These are phyloP conservation scores for Mycena olivaceomarginata DNA, from an alignment of 768 basidiomycete genomes.

Conservation along the genomic window DNA sequence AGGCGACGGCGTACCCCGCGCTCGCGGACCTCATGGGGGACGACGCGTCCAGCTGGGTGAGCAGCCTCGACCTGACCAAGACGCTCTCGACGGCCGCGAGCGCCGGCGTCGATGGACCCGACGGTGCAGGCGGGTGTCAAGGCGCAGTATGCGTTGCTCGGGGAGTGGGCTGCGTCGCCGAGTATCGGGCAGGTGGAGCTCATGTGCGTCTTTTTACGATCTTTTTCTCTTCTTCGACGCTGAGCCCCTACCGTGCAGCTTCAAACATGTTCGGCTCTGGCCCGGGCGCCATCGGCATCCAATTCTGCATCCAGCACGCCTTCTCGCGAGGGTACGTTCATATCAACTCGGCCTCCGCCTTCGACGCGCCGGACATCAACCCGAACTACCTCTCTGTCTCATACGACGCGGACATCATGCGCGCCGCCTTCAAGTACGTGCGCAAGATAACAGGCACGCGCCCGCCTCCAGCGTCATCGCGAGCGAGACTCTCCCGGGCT, in stretches of 20 bases:
- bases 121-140: constrained; percentile 42
- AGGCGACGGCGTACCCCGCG: constrained; percentile 42
- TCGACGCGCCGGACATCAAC: constrained; percentile 42
- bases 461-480: constrained; percentile 24
- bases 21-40: constrained; percentile 36
- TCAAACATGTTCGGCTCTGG: constrained; percentile 42
- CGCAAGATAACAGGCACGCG: constrained; percentile 36
- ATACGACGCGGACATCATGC: constrained; percentile 41
- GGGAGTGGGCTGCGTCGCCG: constrained; percentile 28
- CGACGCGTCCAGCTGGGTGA: constrained; percentile 27
- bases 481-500: constrained; percentile 36
- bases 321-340: constrained; percentile 42
- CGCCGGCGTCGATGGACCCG: constrained; percentile 40
- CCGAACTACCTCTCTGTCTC: constrained; percentile 45
- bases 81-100: constrained; percentile 34
- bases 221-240: neutral
- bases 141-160: constrained; percentile 38
- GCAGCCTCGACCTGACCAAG: neutral
- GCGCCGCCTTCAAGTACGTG: constrained; percentile 42
- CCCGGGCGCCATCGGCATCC: constrained; percentile 32
- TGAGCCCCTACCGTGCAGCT: constrained; percentile 13
- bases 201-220: constrained; percentile 22
- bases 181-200: constrained; percentile 43
- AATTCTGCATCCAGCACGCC: constrained; percentile 45
- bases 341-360: constrained; percentile 33